phyloP scores from a whole-genome alignment of 2,329 filamentous ascomycete genomes.

The Leptographium wingfieldii region DNA sequence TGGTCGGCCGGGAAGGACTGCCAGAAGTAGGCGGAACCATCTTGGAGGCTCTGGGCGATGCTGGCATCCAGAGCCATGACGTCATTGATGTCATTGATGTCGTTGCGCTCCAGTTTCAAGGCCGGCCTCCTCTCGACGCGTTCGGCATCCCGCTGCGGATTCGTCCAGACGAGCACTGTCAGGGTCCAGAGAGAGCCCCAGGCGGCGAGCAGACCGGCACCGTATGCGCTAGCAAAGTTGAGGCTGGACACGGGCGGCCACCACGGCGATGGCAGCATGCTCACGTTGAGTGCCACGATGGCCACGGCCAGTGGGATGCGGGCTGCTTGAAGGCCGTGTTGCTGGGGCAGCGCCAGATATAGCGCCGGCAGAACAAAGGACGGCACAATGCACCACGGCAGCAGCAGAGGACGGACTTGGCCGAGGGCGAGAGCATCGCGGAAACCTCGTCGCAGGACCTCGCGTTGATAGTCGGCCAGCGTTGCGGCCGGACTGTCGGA shows the following conservation, averaged over 20 bases:
- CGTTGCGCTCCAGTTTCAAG: too few species aligned
- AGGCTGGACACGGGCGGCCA: conserved; percentile 29
- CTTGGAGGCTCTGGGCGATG: conserved; percentile 15
- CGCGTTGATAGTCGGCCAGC: conserved; percentile 10
- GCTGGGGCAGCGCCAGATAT: conserved; percentile 44
- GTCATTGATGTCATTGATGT: too few species aligned
- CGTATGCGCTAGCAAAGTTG: conserved; percentile 39
- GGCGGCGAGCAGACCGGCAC: conserved; percentile 32
- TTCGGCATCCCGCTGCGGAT: conserved; percentile 43
- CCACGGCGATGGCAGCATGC: conserved; percentile 18
- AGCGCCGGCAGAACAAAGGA: conserved; percentile 35
- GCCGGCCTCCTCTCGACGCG: conserved; percentile 24
- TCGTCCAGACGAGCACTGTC: conserved; percentile 38
- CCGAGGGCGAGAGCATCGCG: conserved; percentile 6
- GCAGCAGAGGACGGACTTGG: conserved; percentile 28
- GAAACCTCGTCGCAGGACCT: conserved; percentile 6
- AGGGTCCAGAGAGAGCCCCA: conserved; percentile 39
- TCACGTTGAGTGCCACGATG: conserved; percentile 29
- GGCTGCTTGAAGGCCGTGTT: conserved; percentile 36
- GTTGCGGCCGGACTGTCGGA: not conserved
- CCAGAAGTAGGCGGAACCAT: conserved; percentile 42
- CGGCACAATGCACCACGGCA: conserved; percentile 38
- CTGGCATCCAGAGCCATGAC: conserved; percentile 13
- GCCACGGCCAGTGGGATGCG: conserved; percentile 36
- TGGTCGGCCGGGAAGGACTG: conserved; percentile 41